Evolutionary conservation across 805 yeast species (phyloP).

Genomic region (Scheffersomyces spartinae): DNA sequence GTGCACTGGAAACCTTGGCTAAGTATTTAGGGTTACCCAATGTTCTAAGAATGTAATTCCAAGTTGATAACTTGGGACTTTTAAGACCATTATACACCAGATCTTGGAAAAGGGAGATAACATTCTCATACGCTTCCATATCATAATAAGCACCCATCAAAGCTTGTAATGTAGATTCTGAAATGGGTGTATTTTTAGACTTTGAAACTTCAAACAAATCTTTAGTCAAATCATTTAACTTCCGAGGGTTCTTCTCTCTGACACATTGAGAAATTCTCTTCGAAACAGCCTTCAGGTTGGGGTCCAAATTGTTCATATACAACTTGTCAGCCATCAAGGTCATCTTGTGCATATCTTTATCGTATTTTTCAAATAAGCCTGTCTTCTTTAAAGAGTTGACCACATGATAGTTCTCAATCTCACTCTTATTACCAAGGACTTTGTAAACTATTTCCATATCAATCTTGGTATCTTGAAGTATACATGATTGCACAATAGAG

Average conservation of each 20-base stretch:
- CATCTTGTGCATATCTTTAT: no score
- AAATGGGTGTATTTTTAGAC: constrained; percentile 11
- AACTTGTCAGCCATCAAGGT: no score
- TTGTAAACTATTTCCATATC: constrained; percentile 4
- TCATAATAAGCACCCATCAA: constrained; percentile 24
- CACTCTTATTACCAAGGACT: constrained; percentile 3
- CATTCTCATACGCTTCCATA: constrained; percentile 16
- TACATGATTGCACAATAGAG: constrained; percentile 20
- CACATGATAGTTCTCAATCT: constrained; percentile 6
- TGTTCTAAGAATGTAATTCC: constrained; percentile 26
- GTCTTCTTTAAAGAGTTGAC: no score
- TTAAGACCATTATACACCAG: constrained; percentile 13
- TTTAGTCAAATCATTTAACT: constrained; percentile 11
- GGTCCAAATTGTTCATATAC: constrained; percentile 20
- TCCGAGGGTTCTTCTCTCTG: constrained; percentile 7
- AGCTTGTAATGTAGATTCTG: constrained; percentile 15
- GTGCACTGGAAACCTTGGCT: constrained; percentile 6
- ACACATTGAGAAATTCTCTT: constrained; percentile 12
- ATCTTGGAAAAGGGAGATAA: constrained; percentile 20
- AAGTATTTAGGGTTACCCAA: constrained; percentile 20
- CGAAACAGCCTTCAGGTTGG: constrained; percentile 18
- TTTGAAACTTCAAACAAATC: constrained; percentile 14
- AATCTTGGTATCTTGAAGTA: constrained; percentile 11
- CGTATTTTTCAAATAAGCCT: no score
- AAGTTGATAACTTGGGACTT: constrained; percentile 16